Percentiles rank a stretch among this genome's conserved stretches.
Evolutionary conservation across 768 basidiomycete genomes (phyloP).

Genomic region (Boletus subparvulus): DNA sequence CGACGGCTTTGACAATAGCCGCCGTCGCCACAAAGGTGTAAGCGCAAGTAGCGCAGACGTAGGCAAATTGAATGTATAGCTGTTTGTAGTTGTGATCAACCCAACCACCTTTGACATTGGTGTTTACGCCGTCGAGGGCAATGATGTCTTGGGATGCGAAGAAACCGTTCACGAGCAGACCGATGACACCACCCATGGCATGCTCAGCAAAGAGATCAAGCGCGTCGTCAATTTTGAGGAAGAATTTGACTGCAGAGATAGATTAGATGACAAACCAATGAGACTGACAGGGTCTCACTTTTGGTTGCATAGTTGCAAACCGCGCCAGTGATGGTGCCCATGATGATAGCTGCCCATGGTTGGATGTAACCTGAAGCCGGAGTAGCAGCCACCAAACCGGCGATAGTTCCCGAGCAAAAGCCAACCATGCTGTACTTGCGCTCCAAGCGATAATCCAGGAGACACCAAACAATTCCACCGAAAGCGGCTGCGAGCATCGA

Average conservation of each 20-base stretch:
- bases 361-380: constrained; percentile 83
- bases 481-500: constrained; percentile 84
- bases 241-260: constrained; percentile 54
- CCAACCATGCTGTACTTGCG: constrained; percentile 88
- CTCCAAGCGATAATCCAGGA: constrained; percentile 77
- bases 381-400: constrained; percentile 86
- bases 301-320: constrained; percentile 85
- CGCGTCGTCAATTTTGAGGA: constrained; percentile 78
- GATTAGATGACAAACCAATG: constrained; percentile 9
- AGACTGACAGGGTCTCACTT: constrained; percentile 40
- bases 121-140: constrained; percentile 65
- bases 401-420: constrained; percentile 86
- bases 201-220: constrained; percentile 93
- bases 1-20: constrained; percentile 53
- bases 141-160: constrained; percentile 69
- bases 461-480: constrained; percentile 80
- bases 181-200: constrained; percentile 80
- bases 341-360: constrained; percentile 72
- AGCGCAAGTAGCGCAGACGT: constrained; percentile 53
- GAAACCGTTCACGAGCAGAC: constrained; percentile 68
- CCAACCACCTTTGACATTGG: constrained; percentile 60
- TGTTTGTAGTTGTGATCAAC: constrained; percentile 77
- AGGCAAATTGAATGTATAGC: constrained; percentile 74
- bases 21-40: constrained; percentile 67
- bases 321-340: constrained; percentile 70